Evolutionary conservation across 169 alveolate genomes (phyloP), one percentile per base, ranked within the genome.

Genomic region (Theileria luwenshuni): DNA sequence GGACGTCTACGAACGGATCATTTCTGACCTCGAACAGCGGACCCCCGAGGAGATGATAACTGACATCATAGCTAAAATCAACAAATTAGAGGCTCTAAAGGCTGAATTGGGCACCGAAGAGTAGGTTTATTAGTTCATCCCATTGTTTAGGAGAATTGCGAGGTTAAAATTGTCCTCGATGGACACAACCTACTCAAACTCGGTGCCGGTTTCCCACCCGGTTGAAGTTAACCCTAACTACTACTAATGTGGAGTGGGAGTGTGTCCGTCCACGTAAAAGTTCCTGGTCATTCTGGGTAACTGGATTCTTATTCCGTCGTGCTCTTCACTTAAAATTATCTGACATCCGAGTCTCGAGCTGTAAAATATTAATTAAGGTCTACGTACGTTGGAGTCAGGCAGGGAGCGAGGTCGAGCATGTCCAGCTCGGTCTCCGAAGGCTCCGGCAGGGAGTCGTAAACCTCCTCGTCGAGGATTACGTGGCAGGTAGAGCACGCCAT

Each of bases 401-500:
- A 97, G 58, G 97, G 97, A 3, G 99, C 99, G 76, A 96, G 74
- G 84, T 97, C 99, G 23, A 97, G 83, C 92, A 96, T 86, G 76
- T 97, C 99, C 61, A 96, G 95, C 62, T 97, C 99, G 42, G 92
- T 94, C 48, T 92, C 98, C 12, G 85, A 63, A 1, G 98, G 96
- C 23, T 90, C 94, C 27, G 91, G 94, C 30, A 94, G 73, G 41
- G 86, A 75, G 42, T 97, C 96, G 79, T 94, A 96, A 28, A 93
- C 69, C 45, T 93, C 86, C 75, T 94, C 92, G 48, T 93, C 97
- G 64, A 97, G 80, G 30, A 96, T 94, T 2, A 97, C 98, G 84
- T 97, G 99, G 75, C 99, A 97, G 0, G 99, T 97, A 13, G 99
- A 95, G 68, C 99, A 97, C 0, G 99, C 99, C 45, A 93, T 84